Base-by-base conservation (phyloP, 208 protist genomes). In the Endotrypanum monterogeii region DNA sequence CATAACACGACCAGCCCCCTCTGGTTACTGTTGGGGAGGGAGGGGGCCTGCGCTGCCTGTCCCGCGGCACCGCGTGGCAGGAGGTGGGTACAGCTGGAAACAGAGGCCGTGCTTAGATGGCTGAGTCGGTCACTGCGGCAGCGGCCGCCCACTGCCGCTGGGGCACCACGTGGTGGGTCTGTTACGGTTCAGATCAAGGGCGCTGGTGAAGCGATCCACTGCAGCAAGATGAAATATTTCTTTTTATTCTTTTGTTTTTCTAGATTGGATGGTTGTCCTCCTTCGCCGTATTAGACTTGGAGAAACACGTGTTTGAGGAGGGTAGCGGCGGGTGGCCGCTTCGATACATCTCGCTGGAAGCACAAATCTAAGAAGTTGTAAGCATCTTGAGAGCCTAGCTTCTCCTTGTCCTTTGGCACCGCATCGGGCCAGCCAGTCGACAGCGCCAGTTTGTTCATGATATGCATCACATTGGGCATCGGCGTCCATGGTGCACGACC, bases 381-480 rank as follows among this genome's bases (percentile, higher is more conserved):
- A 41, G 86, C 87, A 12, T 96, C 89, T 71, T 87, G 55, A 14
- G 89, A 94, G 46, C 91, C 93, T n/a, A 97, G 89, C 52, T 67
- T 71, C 20, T 85, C 80, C 32, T 84, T 63, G 65, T 96, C 90
- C 67, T 89, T 89, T 25, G 94, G 94, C 48, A 98, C 85, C 18
- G 89, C 91, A 71, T 98, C 94, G 4, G 94, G 94, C 94, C 94
- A 98, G 8, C 88, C 92, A 7, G 84, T 92, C 23, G 94, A 98
- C 67, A 88, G 83, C 9, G 91, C 94, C 28, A 98, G 85, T 78
- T 94, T 94, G 78, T 94, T 93, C 88, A 98, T 96, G 67, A 96
- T 94, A 76, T 96, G 89, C 91, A 98, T 96, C n/a, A 96, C 83
- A 75, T 95, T 96, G 8, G 80, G 60, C 85, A 93, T 92, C 16